phyloP scores from a whole-genome alignment of 345 rosid genomes.

The Populus ilicifolia region DNA sequence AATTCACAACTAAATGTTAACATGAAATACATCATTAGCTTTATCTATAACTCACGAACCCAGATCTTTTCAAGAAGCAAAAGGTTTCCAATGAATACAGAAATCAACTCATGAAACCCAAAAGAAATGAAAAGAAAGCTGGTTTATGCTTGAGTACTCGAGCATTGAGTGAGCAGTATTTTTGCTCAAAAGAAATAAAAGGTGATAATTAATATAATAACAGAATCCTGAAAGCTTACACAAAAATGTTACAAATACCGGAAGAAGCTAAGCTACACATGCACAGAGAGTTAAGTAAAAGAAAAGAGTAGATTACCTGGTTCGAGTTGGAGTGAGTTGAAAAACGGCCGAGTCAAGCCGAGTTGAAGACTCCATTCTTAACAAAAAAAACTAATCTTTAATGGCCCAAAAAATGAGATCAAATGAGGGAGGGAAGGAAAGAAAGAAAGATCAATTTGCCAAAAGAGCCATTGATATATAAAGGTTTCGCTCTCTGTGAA shows the following conservation, averaged over 20 bases:
- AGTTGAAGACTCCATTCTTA: no score
- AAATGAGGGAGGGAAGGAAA: background rate
- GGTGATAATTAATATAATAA: background rate
- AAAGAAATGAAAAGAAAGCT: background rate
- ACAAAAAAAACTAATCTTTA: background rate
- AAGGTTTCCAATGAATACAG: background rate
- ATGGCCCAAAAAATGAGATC: background rate
- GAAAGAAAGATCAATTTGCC: no score
- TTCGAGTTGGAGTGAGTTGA: slow-evolving; percentile 98
- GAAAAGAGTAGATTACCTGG: slow-evolving; percentile 44
- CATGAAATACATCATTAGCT: background rate
- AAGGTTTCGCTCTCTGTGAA: no score
- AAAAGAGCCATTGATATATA: no score
- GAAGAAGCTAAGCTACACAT: background rate
- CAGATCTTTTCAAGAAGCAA: slow-evolving; percentile 5
- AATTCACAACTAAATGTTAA: background rate
- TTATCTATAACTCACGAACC: background rate
- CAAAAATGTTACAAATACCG: background rate
- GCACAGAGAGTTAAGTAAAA: no score
- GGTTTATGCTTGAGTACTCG: background rate
- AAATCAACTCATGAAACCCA: background rate
- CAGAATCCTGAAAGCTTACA: background rate
- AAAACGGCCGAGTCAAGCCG: slow-evolving; percentile 80
- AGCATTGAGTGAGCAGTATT: background rate
- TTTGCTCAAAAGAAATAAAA: background rate